A percentile compares a stretch with the other conserved stretches of the same genome.
Conservation (phyloP, 257 asterid species). For the Nicotiana undulata region DNA sequence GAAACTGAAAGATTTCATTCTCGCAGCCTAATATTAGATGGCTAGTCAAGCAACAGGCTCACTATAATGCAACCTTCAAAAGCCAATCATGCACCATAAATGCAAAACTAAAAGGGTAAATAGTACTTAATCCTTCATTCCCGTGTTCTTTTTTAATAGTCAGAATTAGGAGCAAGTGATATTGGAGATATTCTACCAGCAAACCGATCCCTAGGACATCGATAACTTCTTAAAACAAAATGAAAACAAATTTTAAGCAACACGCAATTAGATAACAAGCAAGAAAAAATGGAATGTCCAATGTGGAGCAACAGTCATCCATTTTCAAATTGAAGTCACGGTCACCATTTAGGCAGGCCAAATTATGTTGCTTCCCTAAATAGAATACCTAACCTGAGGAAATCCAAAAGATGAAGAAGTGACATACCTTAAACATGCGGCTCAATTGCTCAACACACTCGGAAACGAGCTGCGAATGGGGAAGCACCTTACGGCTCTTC, state of each 20-base stretch:
- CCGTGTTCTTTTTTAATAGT: background rate
- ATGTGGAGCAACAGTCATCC: background rate
- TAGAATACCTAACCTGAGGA: background rate
- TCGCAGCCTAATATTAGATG: background rate
- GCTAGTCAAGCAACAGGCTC: background rate
- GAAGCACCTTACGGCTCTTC: conserved; percentile 49
- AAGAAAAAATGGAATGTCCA: background rate
- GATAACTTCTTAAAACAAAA: background rate
- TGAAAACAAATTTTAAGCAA: background rate
- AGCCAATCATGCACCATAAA: background rate
- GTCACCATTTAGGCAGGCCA: background rate
- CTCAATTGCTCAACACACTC: conserved; percentile 52
- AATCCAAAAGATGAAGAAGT: background rate
- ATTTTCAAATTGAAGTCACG: background rate
- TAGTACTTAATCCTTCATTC: too few relatives aligned
- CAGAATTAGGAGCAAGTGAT: background rate
- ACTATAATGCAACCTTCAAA: background rate
- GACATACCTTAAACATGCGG: conserved; percentile 37
- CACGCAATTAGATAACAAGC: background rate
- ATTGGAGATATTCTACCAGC: background rate
- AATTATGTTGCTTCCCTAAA: background rate
- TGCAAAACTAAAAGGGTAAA: background rate
- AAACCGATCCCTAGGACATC: background rate
- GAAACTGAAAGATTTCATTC: background rate
- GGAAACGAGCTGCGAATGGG: conserved; percentile 39